A percentile compares a stretch with the other conserved stretches of the same genome.
Evolutionary conservation across 129 eudicot species (phyloP).

Genomic region (Solidago caesia): DNA sequence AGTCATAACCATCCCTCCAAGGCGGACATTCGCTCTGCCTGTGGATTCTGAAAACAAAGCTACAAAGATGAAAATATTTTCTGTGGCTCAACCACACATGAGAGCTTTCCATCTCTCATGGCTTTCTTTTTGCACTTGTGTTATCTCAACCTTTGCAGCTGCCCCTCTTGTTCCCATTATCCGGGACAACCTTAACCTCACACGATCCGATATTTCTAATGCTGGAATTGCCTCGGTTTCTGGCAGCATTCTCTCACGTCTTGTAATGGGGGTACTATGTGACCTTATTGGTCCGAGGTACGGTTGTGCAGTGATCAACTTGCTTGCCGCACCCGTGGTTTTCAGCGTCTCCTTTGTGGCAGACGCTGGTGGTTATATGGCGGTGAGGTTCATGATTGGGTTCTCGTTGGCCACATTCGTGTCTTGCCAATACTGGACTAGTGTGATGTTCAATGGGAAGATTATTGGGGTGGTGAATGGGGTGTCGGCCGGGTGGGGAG

Average conservation of each 20-base stretch:
- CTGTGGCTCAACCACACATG: constrained; percentile 33
- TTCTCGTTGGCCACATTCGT: background rate
- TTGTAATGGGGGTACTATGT: constrained; percentile 44
- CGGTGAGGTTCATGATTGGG: constrained; percentile 46
- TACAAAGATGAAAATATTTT: constrained; percentile 29
- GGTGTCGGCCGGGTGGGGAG: constrained; percentile 54
- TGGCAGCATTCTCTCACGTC: constrained; percentile 48
- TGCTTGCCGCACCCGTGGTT: constrained; percentile 28
- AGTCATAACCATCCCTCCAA: background rate
- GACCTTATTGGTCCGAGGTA: constrained; percentile 46
- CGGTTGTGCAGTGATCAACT: constrained; percentile 33
- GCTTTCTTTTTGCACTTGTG: constrained; percentile 39
- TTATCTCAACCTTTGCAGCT: constrained; percentile 37
- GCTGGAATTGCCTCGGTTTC: constrained; percentile 46
- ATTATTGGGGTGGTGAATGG: constrained; percentile 53
- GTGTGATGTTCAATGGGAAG: constrained; percentile 49
- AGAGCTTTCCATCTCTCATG: constrained; percentile 40
- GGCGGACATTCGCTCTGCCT: constrained; percentile 19
- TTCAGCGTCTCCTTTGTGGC: constrained; percentile 24
- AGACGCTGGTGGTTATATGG: constrained; percentile 35
- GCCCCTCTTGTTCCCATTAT: constrained; percentile 43
- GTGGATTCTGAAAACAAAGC: constrained; percentile 38
- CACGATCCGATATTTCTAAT: constrained; percentile 38
- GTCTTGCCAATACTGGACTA: constrained; percentile 35
- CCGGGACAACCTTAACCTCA: constrained; percentile 41